phyloP scores from a whole-genome alignment of 768 basidiomycete species.

The Rhodotorula paludigena region DNA sequence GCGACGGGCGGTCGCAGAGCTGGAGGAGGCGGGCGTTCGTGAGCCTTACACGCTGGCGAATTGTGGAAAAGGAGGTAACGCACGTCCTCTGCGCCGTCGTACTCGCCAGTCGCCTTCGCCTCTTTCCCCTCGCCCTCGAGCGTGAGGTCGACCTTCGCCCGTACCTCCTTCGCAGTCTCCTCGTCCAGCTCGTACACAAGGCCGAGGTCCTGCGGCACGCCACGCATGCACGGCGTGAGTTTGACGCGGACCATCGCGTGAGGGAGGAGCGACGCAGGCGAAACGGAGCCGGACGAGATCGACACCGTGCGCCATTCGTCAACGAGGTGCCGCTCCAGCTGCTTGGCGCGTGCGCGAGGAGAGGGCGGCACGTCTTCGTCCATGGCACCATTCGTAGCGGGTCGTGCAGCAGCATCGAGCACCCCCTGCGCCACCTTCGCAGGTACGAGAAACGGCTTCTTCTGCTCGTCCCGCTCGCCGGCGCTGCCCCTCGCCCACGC shows the following conservation, averaged over 20 bases:
- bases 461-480: conserved; percentile 18
- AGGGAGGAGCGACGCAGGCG: conserved; percentile 40
- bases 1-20: conserved; percentile 15
- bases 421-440: background rate
- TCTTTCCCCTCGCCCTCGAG: conserved; percentile 33
- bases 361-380: background rate
- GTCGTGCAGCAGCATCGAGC: background rate
- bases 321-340: background rate
- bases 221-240: conserved; percentile 60
- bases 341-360: background rate
- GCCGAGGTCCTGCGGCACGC: conserved; percentile 69
- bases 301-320: background rate
- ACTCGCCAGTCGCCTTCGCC: conserved; percentile 38
- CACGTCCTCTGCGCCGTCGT: conserved; percentile 34
- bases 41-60: background rate
- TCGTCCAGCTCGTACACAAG: conserved; percentile 64
- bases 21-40: background rate
- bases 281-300: conserved; percentile 28
- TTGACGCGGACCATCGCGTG: conserved; percentile 66
- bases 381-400: background rate
- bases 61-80: background rate
- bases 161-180: conserved; percentile 56
- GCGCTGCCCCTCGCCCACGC: background rate
- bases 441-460: conserved; percentile 4
- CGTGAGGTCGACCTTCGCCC: conserved; percentile 53